These are phyloP conservation scores for Juglanconis sp. DNA, from an alignment of 2,329 filamentous ascomycete species.

Conservation along the genomic window DNA sequence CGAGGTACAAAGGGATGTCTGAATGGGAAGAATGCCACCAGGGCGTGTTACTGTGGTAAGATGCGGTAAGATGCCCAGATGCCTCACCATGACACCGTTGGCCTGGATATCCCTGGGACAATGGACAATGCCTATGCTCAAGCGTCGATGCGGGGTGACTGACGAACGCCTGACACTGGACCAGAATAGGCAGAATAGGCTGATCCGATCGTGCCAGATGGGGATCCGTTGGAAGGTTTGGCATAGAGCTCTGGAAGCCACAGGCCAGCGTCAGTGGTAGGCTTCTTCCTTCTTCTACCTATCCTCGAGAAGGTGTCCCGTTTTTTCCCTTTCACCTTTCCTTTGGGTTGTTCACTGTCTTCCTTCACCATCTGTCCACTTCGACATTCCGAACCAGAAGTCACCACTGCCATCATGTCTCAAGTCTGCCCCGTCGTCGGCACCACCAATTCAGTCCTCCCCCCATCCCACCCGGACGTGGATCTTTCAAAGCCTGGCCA, in stretches of 20 bases:
- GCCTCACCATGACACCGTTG: no score
- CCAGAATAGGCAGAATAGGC: background rate
- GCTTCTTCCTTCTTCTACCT: background rate
- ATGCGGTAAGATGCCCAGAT: no score
- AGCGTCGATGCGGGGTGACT: background rate
- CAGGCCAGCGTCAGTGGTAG: background rate
- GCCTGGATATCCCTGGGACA: no score
- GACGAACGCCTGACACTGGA: background rate
- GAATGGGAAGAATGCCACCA: no score
- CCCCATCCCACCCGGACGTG: conserved; percentile 37
- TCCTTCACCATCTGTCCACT: background rate
- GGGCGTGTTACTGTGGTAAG: no score
- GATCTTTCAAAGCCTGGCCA: conserved; percentile 39
- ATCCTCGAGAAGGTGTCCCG: background rate
- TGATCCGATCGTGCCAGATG: background rate
- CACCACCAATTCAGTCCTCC: conserved; percentile 38
- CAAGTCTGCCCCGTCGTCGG: conserved; percentile 39
- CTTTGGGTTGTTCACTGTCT: background rate
- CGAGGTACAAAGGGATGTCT: no score
- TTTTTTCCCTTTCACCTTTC: background rate
- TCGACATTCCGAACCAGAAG: background rate
- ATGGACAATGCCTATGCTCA: background rate
- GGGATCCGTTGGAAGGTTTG: background rate
- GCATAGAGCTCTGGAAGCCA: background rate
- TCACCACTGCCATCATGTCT: conserved; percentile 10